Base-by-base conservation (phyloP, 2,329 filamentous ascomycete genomes). In the Metarhizium rileyi region DNA sequence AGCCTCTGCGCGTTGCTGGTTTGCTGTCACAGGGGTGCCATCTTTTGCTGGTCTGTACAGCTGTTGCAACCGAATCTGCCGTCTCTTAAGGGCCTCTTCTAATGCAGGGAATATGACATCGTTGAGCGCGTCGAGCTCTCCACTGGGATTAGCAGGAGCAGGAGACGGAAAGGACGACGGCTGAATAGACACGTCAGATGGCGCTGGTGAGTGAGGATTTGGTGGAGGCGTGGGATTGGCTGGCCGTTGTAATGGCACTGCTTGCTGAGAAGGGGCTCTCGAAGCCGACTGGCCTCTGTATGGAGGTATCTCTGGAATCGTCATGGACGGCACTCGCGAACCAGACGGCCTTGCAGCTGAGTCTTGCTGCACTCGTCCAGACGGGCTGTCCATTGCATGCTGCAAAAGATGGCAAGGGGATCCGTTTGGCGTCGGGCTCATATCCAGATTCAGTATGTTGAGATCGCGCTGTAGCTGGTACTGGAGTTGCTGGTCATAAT, bases 41-140 rank as follows among this genome's bases (percentile, higher is more conserved):
- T 65, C 65, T 54, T 66, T 61, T 10, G 53, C 63, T 30, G 69
- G 62, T 33, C 71, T 69, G 53, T 75, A 71, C 42, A 71, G 59
- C 50, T 76, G 75, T 60, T 80, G 79, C 48, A 84, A 68, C 36
- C 78, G 73, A 55, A 77, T 76, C 62, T 81, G 78, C 48, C 93
- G 85, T 47, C 93, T 80, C 64, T 90, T 88, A 20, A 97, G 80
- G 7, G 93, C 90, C 57, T 93, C 87, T 66, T 95, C 90, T 2
- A 98, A 77, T 2, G 93, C 91, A 0, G 93, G 93, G 54, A 97
- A 83, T 35, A 98, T 88, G 46, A 98, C 91, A 57, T 91, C 88
- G 61, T 86, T 88, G 1, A 96, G 76, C 2, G 90, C 90, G 48
- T 94, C 93, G 22, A 95, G 77, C 51, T 94, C 86, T 12, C 78